These are phyloP conservation scores for Lycium barbarum DNA, from an alignment of 257 asterid species.

Conservation along the genomic window DNA sequence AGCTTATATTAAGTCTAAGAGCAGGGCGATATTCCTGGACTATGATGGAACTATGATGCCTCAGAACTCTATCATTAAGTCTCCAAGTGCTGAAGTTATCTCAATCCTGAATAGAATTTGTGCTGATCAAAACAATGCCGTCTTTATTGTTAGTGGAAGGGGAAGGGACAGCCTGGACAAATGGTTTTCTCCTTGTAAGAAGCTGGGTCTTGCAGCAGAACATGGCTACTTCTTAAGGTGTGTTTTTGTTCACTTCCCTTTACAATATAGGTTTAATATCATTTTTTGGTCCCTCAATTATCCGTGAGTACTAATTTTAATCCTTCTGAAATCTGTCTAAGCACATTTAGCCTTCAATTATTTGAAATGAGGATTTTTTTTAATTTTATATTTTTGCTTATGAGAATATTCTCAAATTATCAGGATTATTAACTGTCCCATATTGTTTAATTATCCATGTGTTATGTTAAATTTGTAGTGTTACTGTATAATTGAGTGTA, in stretches of 20 bases:
- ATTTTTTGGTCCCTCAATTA: no score
- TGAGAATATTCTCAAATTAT: no score
- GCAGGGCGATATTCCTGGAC: conserved; percentile 78
- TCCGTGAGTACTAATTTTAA: no score
- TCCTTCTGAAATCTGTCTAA: no score
- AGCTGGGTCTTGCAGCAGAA: conserved; percentile 7
- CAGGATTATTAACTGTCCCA: no score
- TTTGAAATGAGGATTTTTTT: no score
- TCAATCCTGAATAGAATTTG: conserved; percentile 69
- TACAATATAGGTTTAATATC: neutral
- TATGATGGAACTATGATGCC: conserved; percentile 91
- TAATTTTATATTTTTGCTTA: no score
- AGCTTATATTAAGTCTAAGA: conserved; percentile 63
- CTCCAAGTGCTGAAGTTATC: conserved; percentile 67
- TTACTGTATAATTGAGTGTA: no score
- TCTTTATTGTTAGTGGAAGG: conserved; percentile 83
- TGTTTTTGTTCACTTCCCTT: conserved; percentile 19
- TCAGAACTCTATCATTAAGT: conserved; percentile 61
- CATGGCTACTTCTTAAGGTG: conserved; percentile 76
- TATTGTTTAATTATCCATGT: no score
- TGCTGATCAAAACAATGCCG: conserved; percentile 58
- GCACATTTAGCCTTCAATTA: no score
- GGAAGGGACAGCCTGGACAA: conserved; percentile 69
- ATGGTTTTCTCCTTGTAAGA: conserved; percentile 76
- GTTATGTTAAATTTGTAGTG: no score